Conservation (phyloP, 2,329 filamentous ascomycete genomes). For the Apiospora marii region DNA sequence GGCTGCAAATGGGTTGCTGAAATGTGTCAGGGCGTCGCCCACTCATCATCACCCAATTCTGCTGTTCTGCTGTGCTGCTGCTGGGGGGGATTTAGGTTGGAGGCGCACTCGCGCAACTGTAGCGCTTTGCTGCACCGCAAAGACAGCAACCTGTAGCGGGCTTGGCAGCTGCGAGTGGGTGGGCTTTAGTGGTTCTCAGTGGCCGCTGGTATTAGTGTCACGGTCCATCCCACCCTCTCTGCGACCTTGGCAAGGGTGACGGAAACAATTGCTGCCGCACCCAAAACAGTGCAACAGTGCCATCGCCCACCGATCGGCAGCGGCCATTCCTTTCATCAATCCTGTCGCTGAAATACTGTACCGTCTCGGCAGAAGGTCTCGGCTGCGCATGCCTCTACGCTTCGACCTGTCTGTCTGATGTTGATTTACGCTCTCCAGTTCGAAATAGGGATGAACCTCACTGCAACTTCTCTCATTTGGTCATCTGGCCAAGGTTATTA, state of each 20-base stretch:
- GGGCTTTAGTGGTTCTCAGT: neutral
- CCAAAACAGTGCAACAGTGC: constrained; percentile 9
- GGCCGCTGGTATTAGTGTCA: neutral
- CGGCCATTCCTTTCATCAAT: neutral
- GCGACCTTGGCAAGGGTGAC: constrained; percentile 4
- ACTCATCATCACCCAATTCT: neutral
- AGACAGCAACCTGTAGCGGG: constrained; percentile 9
- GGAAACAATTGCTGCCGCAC: constrained; percentile 12
- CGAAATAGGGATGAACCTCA: neutral
- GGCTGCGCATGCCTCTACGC: neutral
- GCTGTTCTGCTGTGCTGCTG: neutral
- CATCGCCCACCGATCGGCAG: constrained; percentile 10
- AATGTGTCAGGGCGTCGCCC: constrained; percentile 2
- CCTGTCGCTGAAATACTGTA: neutral
- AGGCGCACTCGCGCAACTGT: neutral
- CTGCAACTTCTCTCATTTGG: neutral
- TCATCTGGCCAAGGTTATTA: neutral
- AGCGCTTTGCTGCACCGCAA: neutral
- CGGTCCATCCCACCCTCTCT: neutral
- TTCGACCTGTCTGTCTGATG: neutral
- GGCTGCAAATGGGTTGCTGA: neutral
- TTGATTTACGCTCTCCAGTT: neutral
- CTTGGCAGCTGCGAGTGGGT: neutral
- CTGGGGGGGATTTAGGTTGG: neutral
- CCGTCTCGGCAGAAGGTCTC: neutral